Percentiles rank a stretch among this genome's conserved stretches.
Evolutionary conservation across 257 asterid species (phyloP).

Genomic region (Knoxia roxburghii): DNA sequence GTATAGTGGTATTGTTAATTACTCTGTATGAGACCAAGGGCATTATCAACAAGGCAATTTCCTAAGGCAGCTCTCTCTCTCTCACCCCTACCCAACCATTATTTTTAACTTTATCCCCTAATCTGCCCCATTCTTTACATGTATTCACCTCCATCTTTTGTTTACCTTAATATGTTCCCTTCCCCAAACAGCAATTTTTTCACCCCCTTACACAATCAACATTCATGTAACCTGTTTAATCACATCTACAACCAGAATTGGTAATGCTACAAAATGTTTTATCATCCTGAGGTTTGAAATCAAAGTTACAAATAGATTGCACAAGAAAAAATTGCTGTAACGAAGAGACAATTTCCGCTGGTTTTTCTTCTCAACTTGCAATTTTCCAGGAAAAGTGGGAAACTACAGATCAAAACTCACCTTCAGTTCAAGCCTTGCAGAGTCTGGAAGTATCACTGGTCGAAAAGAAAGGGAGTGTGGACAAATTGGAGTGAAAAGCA

Average conservation of each 20-base stretch:
- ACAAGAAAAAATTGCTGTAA: background rate
- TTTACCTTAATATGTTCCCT: background rate
- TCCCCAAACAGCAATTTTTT: too few relatives aligned
- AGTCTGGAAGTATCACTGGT: constrained; percentile 98
- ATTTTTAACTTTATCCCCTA: background rate
- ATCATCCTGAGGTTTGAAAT: background rate
- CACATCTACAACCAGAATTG: background rate
- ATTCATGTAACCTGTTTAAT: background rate
- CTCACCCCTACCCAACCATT: background rate
- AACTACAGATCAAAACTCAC: constrained; percentile 34
- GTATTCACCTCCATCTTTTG: background rate
- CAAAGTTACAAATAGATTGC: background rate
- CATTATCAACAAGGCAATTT: background rate
- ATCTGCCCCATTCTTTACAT: background rate
- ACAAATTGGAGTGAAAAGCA: constrained; percentile 97
- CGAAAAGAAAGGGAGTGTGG: constrained; percentile 98
- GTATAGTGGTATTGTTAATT: background rate
- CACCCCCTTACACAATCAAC: background rate
- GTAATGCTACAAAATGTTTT: background rate
- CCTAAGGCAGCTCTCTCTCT: background rate
- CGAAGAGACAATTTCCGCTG: background rate
- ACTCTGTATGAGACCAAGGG: background rate
- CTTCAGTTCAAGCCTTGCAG: constrained; percentile 92
- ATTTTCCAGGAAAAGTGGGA: background rate
- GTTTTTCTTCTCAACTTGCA: background rate